phyloP scores from a whole-genome alignment of 441 rosid species.

The Euphorbia celastroides region DNA sequence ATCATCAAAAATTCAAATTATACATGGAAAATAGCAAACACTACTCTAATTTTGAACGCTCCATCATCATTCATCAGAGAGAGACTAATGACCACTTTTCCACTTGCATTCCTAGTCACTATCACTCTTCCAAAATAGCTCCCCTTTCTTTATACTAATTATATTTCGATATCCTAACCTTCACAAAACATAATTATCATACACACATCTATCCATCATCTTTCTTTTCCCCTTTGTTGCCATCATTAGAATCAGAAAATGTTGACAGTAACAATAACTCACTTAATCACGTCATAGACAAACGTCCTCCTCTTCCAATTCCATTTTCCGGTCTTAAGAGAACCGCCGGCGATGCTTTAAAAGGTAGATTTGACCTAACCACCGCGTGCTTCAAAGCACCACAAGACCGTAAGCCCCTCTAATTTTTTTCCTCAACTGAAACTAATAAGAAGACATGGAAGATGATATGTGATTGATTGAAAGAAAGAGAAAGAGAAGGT shows the following conservation, averaged over 20 bases:
- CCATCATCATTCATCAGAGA: too few relatives aligned
- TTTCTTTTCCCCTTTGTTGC: neutral
- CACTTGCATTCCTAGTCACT: too few relatives aligned
- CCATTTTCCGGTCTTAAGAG: neutral
- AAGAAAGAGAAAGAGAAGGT: too few relatives aligned
- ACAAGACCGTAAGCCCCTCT: constrained; percentile 28
- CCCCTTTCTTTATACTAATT: too few relatives aligned
- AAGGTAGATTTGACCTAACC: constrained; percentile 11
- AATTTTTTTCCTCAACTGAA: neutral
- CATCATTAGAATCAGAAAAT: constrained; percentile 3
- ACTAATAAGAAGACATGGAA: neutral
- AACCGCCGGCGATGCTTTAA: neutral
- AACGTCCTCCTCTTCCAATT: neutral
- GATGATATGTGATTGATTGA: neutral
- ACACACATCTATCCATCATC: too few relatives aligned
- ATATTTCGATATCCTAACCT: too few relatives aligned
- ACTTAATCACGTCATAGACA: neutral
- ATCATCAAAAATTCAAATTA: too few relatives aligned
- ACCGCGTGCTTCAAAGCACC: constrained; percentile 21
- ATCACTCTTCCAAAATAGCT: too few relatives aligned
- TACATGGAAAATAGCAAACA: too few relatives aligned
- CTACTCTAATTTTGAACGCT: too few relatives aligned
- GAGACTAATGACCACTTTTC: too few relatives aligned
- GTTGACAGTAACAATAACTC: neutral
- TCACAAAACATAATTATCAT: too few relatives aligned